A percentile compares a stretch with the other conserved stretches of the same genome.
These are phyloP conservation scores for Comarum palustre DNA, from an alignment of 306 rosid genomes.

Conservation along the genomic window DNA sequence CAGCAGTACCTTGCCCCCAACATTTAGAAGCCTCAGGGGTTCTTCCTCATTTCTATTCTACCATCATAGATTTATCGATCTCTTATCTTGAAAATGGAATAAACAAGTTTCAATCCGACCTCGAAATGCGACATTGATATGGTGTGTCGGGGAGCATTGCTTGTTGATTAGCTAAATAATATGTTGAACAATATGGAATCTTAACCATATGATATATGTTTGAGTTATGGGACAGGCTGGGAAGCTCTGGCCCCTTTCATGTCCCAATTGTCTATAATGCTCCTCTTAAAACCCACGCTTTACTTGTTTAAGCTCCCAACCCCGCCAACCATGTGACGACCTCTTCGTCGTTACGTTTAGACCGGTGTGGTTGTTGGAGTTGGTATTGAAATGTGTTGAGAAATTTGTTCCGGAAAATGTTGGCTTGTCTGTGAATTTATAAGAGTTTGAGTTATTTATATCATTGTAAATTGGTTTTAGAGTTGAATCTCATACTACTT, in stretches of 20 bases:
- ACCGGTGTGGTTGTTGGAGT: conserved; percentile 16
- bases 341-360: neutral
- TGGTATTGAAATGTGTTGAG: neutral
- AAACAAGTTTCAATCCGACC: conserved; percentile 23
- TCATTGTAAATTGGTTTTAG: no score
- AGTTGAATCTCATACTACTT: no score
- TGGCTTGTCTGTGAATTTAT: no score
- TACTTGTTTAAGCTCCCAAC: conserved; percentile 3
- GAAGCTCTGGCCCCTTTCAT: conserved; percentile 37
- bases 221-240: conserved; percentile 53
- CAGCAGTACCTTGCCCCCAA: neutral
- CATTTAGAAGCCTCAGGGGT: neutral
- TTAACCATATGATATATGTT: conserved; percentile 22
- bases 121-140: conserved; percentile 50
- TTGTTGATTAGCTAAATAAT: conserved; percentile 42
- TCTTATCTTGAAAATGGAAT: neutral
- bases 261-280: conserved; percentile 25
- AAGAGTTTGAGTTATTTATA: no score
- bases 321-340: conserved; percentile 22
- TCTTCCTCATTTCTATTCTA: conserved; percentile 2
- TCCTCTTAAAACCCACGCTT: neutral
- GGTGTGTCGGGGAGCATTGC: conserved; percentile 53
- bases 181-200: conserved; percentile 44
- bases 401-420: no score
- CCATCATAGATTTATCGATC: neutral